Evolutionary conservation across 306 rosid genomes (phyloP), one percentile per base, ranked within the genome.

Genomic region (Lathyrus oleraceus): DNA sequence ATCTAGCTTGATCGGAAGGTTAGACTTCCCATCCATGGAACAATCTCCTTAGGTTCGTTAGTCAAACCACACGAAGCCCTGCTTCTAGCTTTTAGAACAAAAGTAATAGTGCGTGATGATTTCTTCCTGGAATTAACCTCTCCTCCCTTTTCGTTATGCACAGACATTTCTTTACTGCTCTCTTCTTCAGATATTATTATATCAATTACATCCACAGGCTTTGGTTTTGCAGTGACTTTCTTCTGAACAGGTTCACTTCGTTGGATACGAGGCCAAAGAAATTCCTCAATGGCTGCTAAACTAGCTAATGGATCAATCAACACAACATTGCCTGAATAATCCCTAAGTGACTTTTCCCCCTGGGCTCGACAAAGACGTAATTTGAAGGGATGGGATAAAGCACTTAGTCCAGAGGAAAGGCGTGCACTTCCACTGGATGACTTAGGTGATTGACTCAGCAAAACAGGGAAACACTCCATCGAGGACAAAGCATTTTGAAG

Each of bases 401-500:
- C 97, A 82, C 97, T 78, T 21, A 95, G 83, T 64, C 99, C 99
- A 49, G 99, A 88, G 39, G 99, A 94, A 76, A 95, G 91, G 21
- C 96, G 96, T 17, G 92, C 92, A 76, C 92, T 83, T 74, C 97
- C 99, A 85, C 81, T 70, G 67, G 96, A 80, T 73, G 99, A 86
- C 82, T 97, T 88, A 56, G 97, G 72, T 63, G 99, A 87, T 82
- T 91, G 99, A 79, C 97, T 95, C 78, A 95, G 82, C 81, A 95
- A 92, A 48, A 95, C 99, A 28, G 97, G 97, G 78, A 95, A 95
- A 65, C 96, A 92, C 82, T 95, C 99, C 74, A 91, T 82, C 57
- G 99, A 95, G 56, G 99, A 91, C 82, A 95, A 78, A 76, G 99
- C 97, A 87, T 88, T 87, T 79, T 95, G 99, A 78, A 95, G 96